A percentile compares a stretch with the other conserved stretches of the same genome.
phyloP scores from a whole-genome alignment of 345 rosid genomes.

The Eucalyptus dawsonii region DNA sequence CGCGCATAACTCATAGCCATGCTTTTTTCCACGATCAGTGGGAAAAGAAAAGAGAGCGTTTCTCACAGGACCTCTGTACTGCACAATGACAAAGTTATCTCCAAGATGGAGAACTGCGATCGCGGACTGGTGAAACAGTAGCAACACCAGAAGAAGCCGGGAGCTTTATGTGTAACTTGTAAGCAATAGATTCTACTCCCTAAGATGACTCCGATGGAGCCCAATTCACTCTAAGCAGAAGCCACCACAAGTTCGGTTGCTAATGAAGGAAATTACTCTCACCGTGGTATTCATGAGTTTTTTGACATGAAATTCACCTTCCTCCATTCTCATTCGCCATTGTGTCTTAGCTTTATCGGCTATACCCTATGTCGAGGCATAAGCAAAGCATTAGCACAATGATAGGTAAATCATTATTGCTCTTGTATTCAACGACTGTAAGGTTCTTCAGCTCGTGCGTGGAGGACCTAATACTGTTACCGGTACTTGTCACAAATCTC shows the following conservation, averaged over 20 bases:
- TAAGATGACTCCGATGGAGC: neutral
- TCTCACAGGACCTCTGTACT: neutral
- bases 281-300: neutral
- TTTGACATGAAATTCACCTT: neutral
- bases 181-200: neutral
- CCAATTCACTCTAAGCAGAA: neutral
- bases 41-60: neutral
- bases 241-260: neutral
- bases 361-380: neutral
- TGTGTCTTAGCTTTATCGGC: neutral
- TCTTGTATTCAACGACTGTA: neutral
- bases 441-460: neutral
- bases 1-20: neutral
- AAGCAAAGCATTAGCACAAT: neutral
- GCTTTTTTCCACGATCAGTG: neutral
- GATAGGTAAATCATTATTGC: neutral
- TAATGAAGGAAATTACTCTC: neutral
- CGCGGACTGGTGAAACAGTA: neutral
- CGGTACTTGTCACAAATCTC: neutral
- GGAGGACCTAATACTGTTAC: fast-evolving
- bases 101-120: neutral
- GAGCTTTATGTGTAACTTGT: neutral
- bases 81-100: neutral
- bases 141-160: neutral
- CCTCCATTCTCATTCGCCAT: neutral